Conservation (phyloP, 345 rosid genomes). For the Salix caprea region DNA sequence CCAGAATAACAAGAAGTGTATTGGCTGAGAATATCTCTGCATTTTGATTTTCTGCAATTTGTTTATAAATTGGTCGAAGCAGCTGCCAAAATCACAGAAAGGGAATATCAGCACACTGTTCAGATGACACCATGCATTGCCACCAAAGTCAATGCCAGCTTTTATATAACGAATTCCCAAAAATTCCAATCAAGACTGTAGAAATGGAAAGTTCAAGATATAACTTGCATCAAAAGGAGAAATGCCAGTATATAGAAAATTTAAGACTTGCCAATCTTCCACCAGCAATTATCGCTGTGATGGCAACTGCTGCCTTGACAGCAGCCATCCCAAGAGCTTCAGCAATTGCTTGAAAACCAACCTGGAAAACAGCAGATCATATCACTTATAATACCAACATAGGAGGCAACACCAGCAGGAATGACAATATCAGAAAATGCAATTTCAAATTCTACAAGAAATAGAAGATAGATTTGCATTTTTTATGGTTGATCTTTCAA, state of each 20-base stretch:
- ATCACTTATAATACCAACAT: conserved; percentile 11
- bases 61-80: conserved; percentile 95
- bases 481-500: neutral
- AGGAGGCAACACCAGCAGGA: neutral
- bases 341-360: conserved; percentile 95
- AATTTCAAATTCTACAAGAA: neutral
- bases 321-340: conserved; percentile 99
- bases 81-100: conserved; percentile 51
- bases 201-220: conserved; percentile 1
- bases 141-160: neutral
- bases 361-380: conserved; percentile 41
- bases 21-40: conserved; percentile 98
- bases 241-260: conserved; percentile 13
- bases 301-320: conserved; percentile 92
- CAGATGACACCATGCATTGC: neutral
- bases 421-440: neutral
- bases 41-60: conserved; percentile 94
- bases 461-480: neutral
- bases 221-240: conserved; percentile 1
- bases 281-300: conserved; percentile 91
- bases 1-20: conserved; percentile 91
- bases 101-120: conserved; percentile 5
- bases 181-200: conserved; percentile 13
- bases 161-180: neutral
- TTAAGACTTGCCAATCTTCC: conserved; percentile 79